These are phyloP conservation scores for Pythium monospermum DNA, from an alignment of 352 stramenopile species.

Conservation along the genomic window DNA sequence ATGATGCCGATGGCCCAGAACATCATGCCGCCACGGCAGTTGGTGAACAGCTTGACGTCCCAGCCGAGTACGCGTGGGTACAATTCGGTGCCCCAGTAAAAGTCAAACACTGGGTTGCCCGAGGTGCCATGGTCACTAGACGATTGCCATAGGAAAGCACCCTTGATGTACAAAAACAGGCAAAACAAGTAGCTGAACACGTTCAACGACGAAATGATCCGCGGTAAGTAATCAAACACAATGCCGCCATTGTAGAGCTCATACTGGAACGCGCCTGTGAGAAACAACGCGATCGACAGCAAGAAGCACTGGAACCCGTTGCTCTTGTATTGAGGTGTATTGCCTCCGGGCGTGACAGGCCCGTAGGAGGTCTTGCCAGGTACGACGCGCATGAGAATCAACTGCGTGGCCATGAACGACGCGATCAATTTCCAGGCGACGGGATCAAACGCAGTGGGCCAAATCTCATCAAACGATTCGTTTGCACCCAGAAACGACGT, in stretches of 20 bases:
- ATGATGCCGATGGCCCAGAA: constrained; percentile 92
- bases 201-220: constrained; percentile 91
- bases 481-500: constrained; percentile 28
- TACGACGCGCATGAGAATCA: constrained; percentile 88
- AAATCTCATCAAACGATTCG: constrained; percentile 68
- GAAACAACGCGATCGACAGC: constrained; percentile 78
- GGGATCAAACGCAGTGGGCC: constrained; percentile 78
- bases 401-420: constrained; percentile 83
- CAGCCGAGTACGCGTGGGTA: constrained; percentile 91
- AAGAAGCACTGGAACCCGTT: constrained; percentile 92
- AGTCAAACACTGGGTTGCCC: constrained; percentile 93
- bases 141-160: constrained; percentile 72
- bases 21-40: constrained; percentile 96
- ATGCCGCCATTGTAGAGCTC: constrained; percentile 59
- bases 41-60: constrained; percentile 98
- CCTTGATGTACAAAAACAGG: constrained; percentile 90
- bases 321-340: constrained; percentile 89
- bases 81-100: constrained; percentile 97
- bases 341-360: constrained; percentile 81
- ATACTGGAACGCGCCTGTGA: constrained; percentile 41
- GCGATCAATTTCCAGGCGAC: constrained; percentile 89
- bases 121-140: constrained; percentile 90
- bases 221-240: constrained; percentile 86
- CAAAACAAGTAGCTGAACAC: constrained; percentile 94
- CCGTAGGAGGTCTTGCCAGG: constrained; percentile 86